Conservation (phyloP, 192 early-diverging fungal genomes). For the Coemansia sp. region DNA sequence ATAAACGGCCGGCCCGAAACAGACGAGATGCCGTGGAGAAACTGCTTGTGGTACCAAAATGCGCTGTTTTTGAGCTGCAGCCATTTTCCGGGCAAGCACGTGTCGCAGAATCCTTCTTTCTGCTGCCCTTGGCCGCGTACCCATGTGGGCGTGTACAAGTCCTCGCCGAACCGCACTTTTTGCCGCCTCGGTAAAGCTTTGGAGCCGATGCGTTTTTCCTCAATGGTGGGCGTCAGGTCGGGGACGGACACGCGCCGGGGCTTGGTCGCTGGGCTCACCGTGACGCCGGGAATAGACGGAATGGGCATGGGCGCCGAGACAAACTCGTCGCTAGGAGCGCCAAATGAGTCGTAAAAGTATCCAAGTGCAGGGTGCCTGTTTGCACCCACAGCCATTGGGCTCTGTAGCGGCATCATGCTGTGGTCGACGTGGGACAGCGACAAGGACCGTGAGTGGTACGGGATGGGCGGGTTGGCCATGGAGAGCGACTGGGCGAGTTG, state of each 20-base stretch:
- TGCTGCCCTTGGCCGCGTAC: constrained; percentile 72
- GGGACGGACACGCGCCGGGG: constrained; percentile 46
- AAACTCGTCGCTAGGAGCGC: constrained; percentile 1
- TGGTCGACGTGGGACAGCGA: constrained; percentile 27
- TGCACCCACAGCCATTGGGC: constrained; percentile 3
- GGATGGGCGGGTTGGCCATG: constrained; percentile 7
- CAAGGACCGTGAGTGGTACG: constrained; percentile 25
- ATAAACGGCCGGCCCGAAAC: constrained; percentile 76
- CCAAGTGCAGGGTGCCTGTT: constrained; percentile 14
- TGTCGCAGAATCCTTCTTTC: constrained; percentile 84
- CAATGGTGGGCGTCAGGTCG: constrained; percentile 25
- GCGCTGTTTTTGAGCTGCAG: constrained; percentile 87
- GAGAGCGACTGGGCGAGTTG: constrained; percentile 14
- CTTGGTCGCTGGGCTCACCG: constrained; percentile 46
- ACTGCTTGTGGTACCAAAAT: constrained; percentile 90
- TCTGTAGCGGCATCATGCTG: not conserved
- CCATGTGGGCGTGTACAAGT: constrained; percentile 82
- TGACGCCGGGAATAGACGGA: constrained; percentile 48
- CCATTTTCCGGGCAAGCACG: constrained; percentile 80
- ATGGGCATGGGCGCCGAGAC: constrained; percentile 28
- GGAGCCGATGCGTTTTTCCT: constrained; percentile 21
- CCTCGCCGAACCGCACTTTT: constrained; percentile 66
- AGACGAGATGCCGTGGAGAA: constrained; percentile 82
- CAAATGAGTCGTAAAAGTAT: constrained; percentile 36
- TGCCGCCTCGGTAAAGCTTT: constrained; percentile 64